phyloP scores from a whole-genome alignment of 2,329 filamentous ascomycete genomes.

The Ceratocystiopsis minuta region DNA sequence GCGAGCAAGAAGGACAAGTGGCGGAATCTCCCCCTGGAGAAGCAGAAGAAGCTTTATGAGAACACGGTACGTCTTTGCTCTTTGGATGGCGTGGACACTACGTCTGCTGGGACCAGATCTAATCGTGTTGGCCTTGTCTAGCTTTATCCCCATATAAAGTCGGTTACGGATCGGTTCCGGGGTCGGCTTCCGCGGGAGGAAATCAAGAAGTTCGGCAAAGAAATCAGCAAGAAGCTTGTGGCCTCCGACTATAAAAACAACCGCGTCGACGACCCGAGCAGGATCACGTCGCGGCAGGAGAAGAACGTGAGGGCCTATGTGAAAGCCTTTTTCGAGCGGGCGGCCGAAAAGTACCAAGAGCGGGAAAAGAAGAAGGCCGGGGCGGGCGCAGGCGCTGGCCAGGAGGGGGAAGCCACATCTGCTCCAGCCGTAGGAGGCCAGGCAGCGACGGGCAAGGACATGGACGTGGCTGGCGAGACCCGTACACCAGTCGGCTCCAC shows the following conservation, averaged over 20 bases:
- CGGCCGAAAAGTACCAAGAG: slow-evolving; percentile 54
- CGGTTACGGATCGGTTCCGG: slow-evolving; percentile 73
- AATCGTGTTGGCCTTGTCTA: slow-evolving; percentile 17
- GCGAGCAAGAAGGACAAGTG: slow-evolving; percentile 48
- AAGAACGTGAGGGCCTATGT: slow-evolving; percentile 72
- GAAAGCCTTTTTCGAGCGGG: slow-evolving; percentile 73
- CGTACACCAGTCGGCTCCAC: no score
- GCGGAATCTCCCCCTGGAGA: slow-evolving; percentile 53
- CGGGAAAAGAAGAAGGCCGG: slow-evolving; percentile 46
- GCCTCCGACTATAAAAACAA: slow-evolving; percentile 81
- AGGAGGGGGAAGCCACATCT: no score
- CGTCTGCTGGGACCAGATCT: no score
- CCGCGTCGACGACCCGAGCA: slow-evolving; percentile 64
- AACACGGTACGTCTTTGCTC: slow-evolving; percentile 49
- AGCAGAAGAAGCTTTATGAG: slow-evolving; percentile 90
- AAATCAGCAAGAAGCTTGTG: slow-evolving; percentile 74
- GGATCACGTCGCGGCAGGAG: slow-evolving; percentile 57
- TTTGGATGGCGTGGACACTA: no score
- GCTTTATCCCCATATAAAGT: slow-evolving; percentile 72
- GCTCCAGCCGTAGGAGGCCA: neutral
- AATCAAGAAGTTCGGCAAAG: slow-evolving; percentile 42
- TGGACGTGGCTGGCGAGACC: neutral
- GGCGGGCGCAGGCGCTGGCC: no score
- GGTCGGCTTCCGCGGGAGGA: slow-evolving; percentile 72
- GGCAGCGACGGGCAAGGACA: neutral